These are phyloP conservation scores for Neonectria sp. DNA, from an alignment of 2,329 filamentous ascomycete genomes.

Conservation along the genomic window DNA sequence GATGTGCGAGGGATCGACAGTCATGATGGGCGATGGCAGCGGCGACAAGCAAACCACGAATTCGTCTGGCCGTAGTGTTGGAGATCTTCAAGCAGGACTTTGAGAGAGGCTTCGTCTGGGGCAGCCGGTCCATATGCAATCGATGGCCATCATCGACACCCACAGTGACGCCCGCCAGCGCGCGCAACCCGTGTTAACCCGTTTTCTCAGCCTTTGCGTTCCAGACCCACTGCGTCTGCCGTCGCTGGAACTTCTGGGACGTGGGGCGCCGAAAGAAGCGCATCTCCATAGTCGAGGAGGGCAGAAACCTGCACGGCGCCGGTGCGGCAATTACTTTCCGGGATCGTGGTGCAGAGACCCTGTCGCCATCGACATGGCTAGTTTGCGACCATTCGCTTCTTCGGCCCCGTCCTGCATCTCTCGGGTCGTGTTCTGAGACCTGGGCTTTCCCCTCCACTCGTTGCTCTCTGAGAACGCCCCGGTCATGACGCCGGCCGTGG, in stretches of 20 bases:
- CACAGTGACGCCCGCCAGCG: slow-evolving; percentile 18
- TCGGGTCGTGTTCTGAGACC: slow-evolving; percentile 5
- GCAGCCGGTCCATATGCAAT: slow-evolving; percentile 24
- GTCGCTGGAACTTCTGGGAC: slow-evolving; percentile 24
- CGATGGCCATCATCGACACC: slow-evolving; percentile 28
- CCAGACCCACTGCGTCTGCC: slow-evolving; percentile 41
- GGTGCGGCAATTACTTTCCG: slow-evolving; percentile 43
- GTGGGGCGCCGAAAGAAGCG: slow-evolving; percentile 17
- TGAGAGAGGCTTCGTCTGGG: slow-evolving; percentile 13
- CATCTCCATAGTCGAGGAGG: slow-evolving; percentile 18
- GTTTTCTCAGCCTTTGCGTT: slow-evolving; percentile 33
- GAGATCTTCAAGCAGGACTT: background rate
- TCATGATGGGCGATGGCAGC: slow-evolving; percentile 45
- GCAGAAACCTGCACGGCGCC: slow-evolving; percentile 17
- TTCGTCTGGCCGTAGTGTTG: slow-evolving; percentile 17
- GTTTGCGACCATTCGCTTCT: slow-evolving; percentile 6
- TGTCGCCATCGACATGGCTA: slow-evolving; percentile 21
- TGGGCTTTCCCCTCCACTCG: background rate
- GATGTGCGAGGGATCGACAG: slow-evolving; percentile 47
- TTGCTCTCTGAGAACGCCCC: slow-evolving; percentile 8
- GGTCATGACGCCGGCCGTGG: slow-evolving; percentile 8
- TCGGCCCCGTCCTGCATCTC: slow-evolving; percentile 15
- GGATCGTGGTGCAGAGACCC: slow-evolving; percentile 28
- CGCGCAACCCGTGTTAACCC: slow-evolving; percentile 42
- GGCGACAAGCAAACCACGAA: slow-evolving; percentile 14